Evolutionary conservation across 306 rosid species (phyloP).

Genomic region (Cicer chorassanicum): DNA sequence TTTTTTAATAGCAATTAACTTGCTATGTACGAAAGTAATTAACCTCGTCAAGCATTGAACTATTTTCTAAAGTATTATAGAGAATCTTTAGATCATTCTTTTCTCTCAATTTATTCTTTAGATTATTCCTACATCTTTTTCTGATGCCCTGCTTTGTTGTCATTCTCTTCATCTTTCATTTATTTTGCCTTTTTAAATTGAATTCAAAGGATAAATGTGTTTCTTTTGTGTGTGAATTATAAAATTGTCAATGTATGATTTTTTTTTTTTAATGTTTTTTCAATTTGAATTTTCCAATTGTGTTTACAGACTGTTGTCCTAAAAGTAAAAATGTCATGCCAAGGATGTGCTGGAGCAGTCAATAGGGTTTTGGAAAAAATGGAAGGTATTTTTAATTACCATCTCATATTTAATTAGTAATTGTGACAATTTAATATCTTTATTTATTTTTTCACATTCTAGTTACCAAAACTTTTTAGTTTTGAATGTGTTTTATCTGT

Average conservation of each 20-base stretch:
- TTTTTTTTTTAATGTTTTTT: not conserved
- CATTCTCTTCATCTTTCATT: not conserved
- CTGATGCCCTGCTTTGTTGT: not conserved
- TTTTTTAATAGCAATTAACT: too few species aligned
- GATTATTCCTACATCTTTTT: not conserved
- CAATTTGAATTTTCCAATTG: slow-evolving; percentile 4
- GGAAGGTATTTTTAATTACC: slow-evolving; percentile 62
- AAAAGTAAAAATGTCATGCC: slow-evolving; percentile 93
- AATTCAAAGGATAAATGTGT: not conserved
- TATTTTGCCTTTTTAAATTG: slow-evolving; percentile 2
- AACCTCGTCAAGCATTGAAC: too few species aligned
- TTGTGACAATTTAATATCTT: slow-evolving; percentile 14
- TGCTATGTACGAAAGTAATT: too few species aligned
- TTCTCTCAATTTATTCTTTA: not conserved
- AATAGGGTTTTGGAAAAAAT: slow-evolving; percentile 86
- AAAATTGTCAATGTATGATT: not conserved
- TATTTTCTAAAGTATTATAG: too few species aligned
- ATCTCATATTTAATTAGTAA: not conserved
- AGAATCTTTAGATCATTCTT: too few species aligned
- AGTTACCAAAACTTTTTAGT: not conserved
- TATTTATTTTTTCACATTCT: not conserved
- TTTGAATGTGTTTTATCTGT: not conserved
- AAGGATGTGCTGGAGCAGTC: slow-evolving; percentile 93
- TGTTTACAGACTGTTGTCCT: slow-evolving; percentile 80
- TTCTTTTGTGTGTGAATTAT: not conserved